phyloP scores from a whole-genome alignment of 108 stramenopile species.

The Skeletonema potamos region DNA sequence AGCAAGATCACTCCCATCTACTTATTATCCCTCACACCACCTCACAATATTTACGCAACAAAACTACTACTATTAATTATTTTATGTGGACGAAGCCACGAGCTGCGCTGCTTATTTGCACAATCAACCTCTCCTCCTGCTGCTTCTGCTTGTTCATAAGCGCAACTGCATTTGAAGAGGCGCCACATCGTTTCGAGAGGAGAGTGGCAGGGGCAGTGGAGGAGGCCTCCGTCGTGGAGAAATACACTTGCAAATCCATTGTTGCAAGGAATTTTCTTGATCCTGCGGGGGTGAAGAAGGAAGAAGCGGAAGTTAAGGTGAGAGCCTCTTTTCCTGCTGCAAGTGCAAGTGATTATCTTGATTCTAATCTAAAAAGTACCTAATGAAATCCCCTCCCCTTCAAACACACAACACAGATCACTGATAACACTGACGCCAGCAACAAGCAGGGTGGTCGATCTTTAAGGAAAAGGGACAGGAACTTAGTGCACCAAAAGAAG shows the following conservation, averaged over 20 bases:
- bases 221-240: not conserved
- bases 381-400: not conserved
- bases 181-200: not conserved
- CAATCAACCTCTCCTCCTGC: not conserved
- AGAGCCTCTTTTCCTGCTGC: not conserved
- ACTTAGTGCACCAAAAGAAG: not conserved
- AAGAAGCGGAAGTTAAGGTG: not conserved
- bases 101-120: not conserved
- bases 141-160: too few relatives aligned
- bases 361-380: not conserved
- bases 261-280: not conserved
- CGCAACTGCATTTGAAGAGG: not conserved
- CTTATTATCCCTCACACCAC: not conserved
- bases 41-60: not conserved
- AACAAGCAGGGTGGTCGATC: not conserved
- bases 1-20: not conserved
- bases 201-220: not conserved
- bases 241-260: not conserved
- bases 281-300: not conserved
- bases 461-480: not conserved
- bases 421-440: not conserved
- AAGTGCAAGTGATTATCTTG: not conserved
- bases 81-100: not conserved
- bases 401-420: not conserved
- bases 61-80: not conserved